Percentiles rank a stretch among this genome's conserved stretches.
Conservation (phyloP, 768 basidiomycete species). For the Brasilioporus rufonigricans region DNA sequence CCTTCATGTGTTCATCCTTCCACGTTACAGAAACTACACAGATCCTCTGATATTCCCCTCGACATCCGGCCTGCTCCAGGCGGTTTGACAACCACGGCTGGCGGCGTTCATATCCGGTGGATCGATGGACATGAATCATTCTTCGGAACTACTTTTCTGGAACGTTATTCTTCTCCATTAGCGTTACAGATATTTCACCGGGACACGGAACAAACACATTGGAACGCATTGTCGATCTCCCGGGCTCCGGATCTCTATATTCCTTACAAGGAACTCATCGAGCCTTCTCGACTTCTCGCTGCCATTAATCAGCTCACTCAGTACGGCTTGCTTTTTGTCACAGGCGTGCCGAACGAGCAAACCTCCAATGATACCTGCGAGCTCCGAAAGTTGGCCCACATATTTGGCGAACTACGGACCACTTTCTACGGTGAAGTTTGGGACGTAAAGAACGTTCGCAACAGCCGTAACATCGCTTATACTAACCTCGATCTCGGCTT, state of each 20-base stretch:
- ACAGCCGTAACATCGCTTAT: slow-evolving; percentile 91
- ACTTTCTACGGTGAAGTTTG: slow-evolving; percentile 92
- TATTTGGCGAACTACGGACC: slow-evolving; percentile 72
- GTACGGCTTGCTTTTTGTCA: slow-evolving; percentile 74
- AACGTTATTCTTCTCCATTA: slow-evolving; percentile 41
- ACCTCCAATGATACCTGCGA: slow-evolving; percentile 65
- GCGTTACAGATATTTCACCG: slow-evolving; percentile 43
- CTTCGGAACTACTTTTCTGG: slow-evolving; percentile 48
- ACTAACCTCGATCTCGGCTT: slow-evolving; percentile 85
- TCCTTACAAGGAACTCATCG: slow-evolving; percentile 49
- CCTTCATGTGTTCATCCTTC: slow-evolving; percentile 71
- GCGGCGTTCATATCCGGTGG: slow-evolving; percentile 56
- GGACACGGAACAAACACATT: slow-evolving; percentile 39
- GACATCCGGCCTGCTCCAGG: slow-evolving; percentile 44
- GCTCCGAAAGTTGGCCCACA: slow-evolving; percentile 58
- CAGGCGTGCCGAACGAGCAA: slow-evolving; percentile 60
- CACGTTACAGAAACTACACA: slow-evolving; percentile 73
- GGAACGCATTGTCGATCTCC: slow-evolving; percentile 44
- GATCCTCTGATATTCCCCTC: slow-evolving; percentile 60
- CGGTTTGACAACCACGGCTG: slow-evolving; percentile 40
- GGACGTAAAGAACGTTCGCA: slow-evolving; percentile 75
- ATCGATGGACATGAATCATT: slow-evolving; percentile 57
- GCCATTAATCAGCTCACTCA: slow-evolving; percentile 69
- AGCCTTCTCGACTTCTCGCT: slow-evolving; percentile 44
- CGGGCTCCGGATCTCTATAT: slow-evolving; percentile 47